phyloP scores from a whole-genome alignment of 2,329 filamentous ascomycete species.

The Niveomyces coronatus region DNA sequence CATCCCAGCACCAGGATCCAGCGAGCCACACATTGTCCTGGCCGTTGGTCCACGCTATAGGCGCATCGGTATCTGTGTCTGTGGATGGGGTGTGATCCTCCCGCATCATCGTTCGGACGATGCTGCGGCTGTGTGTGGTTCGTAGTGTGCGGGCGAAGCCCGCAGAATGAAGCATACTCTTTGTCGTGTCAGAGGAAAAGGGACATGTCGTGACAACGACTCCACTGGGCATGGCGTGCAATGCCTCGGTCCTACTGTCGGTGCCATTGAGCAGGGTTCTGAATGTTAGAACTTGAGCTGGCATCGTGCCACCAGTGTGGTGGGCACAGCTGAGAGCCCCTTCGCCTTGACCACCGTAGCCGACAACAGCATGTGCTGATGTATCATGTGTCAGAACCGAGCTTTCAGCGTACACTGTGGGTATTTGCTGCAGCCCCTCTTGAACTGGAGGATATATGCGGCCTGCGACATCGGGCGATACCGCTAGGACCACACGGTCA shows the following conservation, averaged over 20 bases:
- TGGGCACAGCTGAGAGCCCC: conserved; percentile 17
- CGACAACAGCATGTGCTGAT: background rate
- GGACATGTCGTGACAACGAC: conserved; percentile 44
- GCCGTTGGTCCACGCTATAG: conserved; percentile 38
- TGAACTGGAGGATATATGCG: conserved; percentile 34
- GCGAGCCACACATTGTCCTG: conserved; percentile 43
- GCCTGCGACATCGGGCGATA: conserved; percentile 42
- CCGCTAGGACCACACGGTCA: conserved; percentile 42
- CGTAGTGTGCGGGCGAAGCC: conserved; percentile 43
- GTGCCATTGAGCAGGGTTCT: conserved; percentile 23
- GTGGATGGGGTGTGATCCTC: background rate
- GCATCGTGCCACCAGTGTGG: conserved; percentile 15
- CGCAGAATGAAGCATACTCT: conserved; percentile 32
- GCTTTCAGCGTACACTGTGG: conserved; percentile 37
- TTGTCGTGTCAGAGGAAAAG: conserved; percentile 25
- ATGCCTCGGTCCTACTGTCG: conserved; percentile 34
- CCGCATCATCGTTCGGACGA: conserved; percentile 37
- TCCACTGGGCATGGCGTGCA: conserved; percentile 40
- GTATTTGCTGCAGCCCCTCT: conserved; percentile 30
- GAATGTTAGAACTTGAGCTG: conserved; percentile 25
- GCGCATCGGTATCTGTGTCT: conserved; percentile 1
- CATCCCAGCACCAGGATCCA: conserved; percentile 55
- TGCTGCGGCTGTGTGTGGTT: conserved; percentile 33
- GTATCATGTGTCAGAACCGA: conserved; percentile 30
- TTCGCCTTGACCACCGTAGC: background rate